Evolutionary conservation across 2,329 filamentous ascomycete genomes (phyloP).

Genomic region (Saccharata proteae): DNA sequence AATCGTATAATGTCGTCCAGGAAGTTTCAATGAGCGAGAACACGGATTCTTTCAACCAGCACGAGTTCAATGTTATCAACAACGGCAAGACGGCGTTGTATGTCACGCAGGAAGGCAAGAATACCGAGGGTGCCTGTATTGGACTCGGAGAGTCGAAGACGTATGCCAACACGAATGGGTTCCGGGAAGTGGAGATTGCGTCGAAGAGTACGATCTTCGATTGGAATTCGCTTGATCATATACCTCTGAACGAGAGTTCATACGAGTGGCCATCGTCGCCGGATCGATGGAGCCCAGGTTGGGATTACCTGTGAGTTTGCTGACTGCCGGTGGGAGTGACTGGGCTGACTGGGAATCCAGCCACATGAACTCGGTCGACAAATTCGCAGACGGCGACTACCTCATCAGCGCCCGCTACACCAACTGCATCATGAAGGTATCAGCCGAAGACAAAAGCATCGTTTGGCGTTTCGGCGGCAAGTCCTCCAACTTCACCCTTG

Average conservation of each 20-base stretch:
- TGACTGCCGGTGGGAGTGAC: no score
- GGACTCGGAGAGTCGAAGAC: slow-evolving; percentile 21
- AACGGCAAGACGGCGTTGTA: slow-evolving; percentile 29
- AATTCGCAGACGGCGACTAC: slow-evolving; percentile 20
- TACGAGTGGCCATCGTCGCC: slow-evolving; percentile 2
- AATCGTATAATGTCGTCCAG: slow-evolving; percentile 35
- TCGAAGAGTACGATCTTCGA: slow-evolving; percentile 41
- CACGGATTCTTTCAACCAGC: slow-evolving; percentile 36
- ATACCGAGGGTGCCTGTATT: not conserved
- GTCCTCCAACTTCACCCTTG: slow-evolving; percentile 11
- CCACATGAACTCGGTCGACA: slow-evolving; percentile 29
- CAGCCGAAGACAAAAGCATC: slow-evolving; percentile 13
- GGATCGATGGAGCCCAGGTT: not conserved
- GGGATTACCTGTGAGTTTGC: no score
- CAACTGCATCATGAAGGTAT: slow-evolving; percentile 17
- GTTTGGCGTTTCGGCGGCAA: slow-evolving; percentile 24
- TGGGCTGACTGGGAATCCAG: slow-evolving; percentile 26
- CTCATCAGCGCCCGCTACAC: slow-evolving; percentile 18
- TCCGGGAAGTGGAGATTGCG: slow-evolving; percentile 28
- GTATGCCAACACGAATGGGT: slow-evolving; percentile 23
- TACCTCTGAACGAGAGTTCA: slow-evolving; percentile 23
- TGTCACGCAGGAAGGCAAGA: slow-evolving; percentile 22
- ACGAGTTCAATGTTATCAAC: slow-evolving; percentile 38
- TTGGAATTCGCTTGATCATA: slow-evolving; percentile 46
- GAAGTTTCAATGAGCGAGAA: slow-evolving; percentile 26